These are phyloP conservation scores for Cercospora sp. DNA, from an alignment of 2,329 filamentous ascomycete species.

Conservation along the genomic window DNA sequence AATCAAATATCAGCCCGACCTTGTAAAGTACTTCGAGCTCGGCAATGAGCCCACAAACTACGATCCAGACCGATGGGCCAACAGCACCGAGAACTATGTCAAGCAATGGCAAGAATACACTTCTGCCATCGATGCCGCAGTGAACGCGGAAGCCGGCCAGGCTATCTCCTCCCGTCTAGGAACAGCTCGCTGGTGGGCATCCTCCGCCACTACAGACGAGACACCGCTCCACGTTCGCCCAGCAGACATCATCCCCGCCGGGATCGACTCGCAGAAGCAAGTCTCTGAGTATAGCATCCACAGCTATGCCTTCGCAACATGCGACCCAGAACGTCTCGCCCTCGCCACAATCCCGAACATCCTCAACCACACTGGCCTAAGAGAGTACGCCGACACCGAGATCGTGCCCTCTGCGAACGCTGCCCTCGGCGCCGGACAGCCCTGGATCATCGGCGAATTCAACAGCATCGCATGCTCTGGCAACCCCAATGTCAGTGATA, in stretches of 20 bases:
- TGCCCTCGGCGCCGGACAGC: conserved; percentile 31
- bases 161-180: conserved; percentile 13
- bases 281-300: conserved; percentile 37
- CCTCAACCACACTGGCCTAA: conserved; percentile 34
- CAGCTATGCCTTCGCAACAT: conserved; percentile 36
- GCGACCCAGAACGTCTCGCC: conserved; percentile 29
- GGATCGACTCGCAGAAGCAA: conserved; percentile 30
- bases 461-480: conserved; percentile 47
- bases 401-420: conserved; percentile 35
- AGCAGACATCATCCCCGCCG: conserved; percentile 34
- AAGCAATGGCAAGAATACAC: conserved; percentile 37
- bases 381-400: conserved; percentile 32
- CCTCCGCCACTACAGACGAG: conserved; percentile 34
- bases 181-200: conserved; percentile 33
- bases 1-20: conserved; percentile 31
- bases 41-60: conserved; percentile 38
- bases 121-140: conserved; percentile 30
- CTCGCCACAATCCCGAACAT: conserved; percentile 34
- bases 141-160: conserved; percentile 17
- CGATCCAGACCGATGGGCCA: conserved; percentile 27
- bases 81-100: conserved; percentile 33
- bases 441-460: conserved; percentile 43
- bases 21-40: conserved; percentile 34
- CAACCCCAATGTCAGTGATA: conserved; percentile 44
- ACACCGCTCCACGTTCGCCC: conserved; percentile 34